phyloP scores from a whole-genome alignment of 2,329 filamentous ascomycete species.

The Ceratocystis papillata region DNA sequence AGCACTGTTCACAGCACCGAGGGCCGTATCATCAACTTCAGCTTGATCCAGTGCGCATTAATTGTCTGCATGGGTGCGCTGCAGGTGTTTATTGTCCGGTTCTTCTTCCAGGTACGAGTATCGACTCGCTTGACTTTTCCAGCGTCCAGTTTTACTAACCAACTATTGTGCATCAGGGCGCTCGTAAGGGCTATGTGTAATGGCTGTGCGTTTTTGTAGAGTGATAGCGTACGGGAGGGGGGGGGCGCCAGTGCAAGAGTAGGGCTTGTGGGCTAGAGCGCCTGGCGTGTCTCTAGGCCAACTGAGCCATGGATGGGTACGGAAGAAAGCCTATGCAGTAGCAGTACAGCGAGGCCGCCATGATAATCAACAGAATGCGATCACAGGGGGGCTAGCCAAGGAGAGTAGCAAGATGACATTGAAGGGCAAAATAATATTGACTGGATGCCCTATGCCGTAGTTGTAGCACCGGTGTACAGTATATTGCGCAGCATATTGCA shows the following conservation, averaged over 20 bases:
- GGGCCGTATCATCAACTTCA: slow-evolving; percentile 93
- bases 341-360: no score
- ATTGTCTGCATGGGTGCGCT: slow-evolving; percentile 91
- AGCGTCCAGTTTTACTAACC: slow-evolving; percentile 24
- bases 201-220: slow-evolving; percentile 22
- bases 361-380: no score
- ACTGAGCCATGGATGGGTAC: neutral
- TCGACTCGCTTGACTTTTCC: no score
- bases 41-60: slow-evolving; percentile 79
- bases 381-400: no score
- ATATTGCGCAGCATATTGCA: no score
- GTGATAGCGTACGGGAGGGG: no score
- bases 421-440: no score
- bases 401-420: no score
- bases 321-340: neutral
- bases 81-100: slow-evolving; percentile 93
- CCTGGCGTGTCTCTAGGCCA: slow-evolving; percentile 14
- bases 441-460: no score
- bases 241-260: no score
- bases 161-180: slow-evolving; percentile 38
- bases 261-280: neutral
- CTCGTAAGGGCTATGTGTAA: slow-evolving; percentile 59
- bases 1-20: slow-evolving; percentile 95
- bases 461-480: no score
- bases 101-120: slow-evolving; percentile 81